Conservation (phyloP, 1,284 basidiomycete genomes). For the Takashimella koratensis region DNA sequence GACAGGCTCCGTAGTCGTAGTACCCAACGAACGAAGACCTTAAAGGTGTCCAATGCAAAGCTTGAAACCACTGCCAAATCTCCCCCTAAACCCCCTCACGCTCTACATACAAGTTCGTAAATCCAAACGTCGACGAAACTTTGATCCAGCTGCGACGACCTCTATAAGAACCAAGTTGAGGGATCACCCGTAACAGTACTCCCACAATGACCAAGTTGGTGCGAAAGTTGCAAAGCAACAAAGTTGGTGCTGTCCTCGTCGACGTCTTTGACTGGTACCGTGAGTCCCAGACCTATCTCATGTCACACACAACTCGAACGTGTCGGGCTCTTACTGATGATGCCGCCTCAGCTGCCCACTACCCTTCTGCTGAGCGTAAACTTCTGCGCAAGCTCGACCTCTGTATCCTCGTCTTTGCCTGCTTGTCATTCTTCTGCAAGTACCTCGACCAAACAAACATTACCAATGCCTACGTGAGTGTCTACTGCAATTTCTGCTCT, state of each 20-base stretch:
- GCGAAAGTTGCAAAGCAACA: slow-evolving; percentile 2
- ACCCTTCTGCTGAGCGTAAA: slow-evolving; percentile 16
- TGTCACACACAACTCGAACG: neutral
- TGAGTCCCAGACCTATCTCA: too few relatives aligned
- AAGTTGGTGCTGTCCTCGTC: slow-evolving; percentile 13
- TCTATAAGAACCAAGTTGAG: too few relatives aligned
- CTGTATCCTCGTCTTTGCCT: slow-evolving; percentile 24
- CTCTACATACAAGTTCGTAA: too few relatives aligned
- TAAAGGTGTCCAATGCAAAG: too few relatives aligned
- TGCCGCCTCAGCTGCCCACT: slow-evolving; percentile 13
- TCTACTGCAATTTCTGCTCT: neutral
- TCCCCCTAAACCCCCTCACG: too few relatives aligned
- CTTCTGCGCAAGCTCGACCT: slow-evolving; percentile 24
- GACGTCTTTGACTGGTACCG: slow-evolving; percentile 32
- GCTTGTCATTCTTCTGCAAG: slow-evolving; percentile 17
- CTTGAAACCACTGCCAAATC: too few relatives aligned
- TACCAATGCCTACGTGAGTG: slow-evolving; percentile 25
- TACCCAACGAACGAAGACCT: too few relatives aligned
- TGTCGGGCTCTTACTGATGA: neutral
- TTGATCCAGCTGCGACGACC: too few relatives aligned
- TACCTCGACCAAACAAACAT: slow-evolving; percentile 24
- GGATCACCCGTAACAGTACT: too few relatives aligned
- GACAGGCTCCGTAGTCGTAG: too few relatives aligned
- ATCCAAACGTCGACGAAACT: too few relatives aligned
- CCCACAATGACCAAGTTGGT: slow-evolving; percentile 2